A percentile compares a stretch with the other conserved stretches of the same genome.
Evolutionary conservation across 352 stramenopile genomes (phyloP).

Genomic region (Globisporangium nagaii): DNA sequence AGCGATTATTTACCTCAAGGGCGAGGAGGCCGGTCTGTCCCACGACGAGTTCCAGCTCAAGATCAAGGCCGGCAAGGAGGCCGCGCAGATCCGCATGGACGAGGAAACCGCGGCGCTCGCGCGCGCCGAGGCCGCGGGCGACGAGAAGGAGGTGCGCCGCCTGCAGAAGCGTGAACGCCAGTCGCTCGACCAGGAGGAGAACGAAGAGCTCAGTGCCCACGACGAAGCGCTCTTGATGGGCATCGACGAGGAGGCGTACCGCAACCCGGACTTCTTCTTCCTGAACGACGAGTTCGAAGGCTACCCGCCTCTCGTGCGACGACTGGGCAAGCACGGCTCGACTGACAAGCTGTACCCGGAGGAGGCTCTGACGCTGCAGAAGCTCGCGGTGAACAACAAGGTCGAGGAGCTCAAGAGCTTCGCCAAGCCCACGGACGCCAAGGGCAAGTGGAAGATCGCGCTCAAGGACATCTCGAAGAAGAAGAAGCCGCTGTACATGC

Average conservation of each 20-base stretch:
- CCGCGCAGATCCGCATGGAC: constrained; percentile 27
- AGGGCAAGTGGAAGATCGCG: constrained; percentile 68
- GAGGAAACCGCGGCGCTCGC: constrained; percentile 38
- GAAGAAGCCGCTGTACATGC: constrained; percentile 72
- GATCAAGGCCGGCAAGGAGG: constrained; percentile 52
- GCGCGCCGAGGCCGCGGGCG: constrained; percentile 36
- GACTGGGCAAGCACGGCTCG: constrained; percentile 73
- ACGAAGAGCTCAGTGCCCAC: constrained; percentile 49
- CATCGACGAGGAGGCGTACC: constrained; percentile 61
- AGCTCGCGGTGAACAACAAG: constrained; percentile 68
- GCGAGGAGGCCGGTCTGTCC: constrained; percentile 50
- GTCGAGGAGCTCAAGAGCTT: constrained; percentile 71
- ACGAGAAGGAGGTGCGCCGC: constrained; percentile 52
- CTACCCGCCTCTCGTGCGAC: constrained; percentile 68
- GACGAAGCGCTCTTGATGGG: constrained; percentile 53
- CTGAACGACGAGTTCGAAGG: constrained; percentile 80
- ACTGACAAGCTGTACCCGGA: constrained; percentile 80
- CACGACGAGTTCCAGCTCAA: constrained; percentile 56
- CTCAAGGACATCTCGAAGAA: constrained; percentile 82
- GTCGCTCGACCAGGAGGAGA: constrained; percentile 30
- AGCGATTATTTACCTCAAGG: constrained; percentile 76
- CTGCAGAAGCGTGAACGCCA: constrained; percentile 57
- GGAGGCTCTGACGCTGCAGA: constrained; percentile 69
- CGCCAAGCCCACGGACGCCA: constrained; percentile 51
- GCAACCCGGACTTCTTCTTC: constrained; percentile 86